Base-by-base conservation (phyloP, 257 asterid species). In the Capsicum rhomboideum region DNA sequence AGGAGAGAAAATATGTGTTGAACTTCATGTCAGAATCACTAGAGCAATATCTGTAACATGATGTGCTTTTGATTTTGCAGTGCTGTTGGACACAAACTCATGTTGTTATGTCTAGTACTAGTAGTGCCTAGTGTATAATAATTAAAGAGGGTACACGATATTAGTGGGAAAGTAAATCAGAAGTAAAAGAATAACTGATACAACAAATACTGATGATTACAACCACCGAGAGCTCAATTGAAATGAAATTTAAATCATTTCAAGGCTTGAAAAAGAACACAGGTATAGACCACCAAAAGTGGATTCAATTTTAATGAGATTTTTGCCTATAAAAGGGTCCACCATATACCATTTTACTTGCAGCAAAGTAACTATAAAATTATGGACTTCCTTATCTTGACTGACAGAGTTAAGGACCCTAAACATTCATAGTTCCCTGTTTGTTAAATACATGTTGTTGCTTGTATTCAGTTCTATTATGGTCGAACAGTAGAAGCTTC, bases 401-500 rank as follows among this genome's bases (percentile, higher is more conserved):
- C 58, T n/a, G 78, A 8, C 79, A 71, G 78, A 31, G 7, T 69
- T 20, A 69, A 69, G 31, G 78, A 71, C 54, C 54, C 54, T 20
- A 20, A 40, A 6, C 54, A 40, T 40, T 40, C 44, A 71, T 40
- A 10, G 55, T n/a, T 20, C 55, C 29, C 29, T 42, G 6, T 69
- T 10, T 72, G 80, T 13, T 2, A 26, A 63, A 28, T 12, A 28
- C 20, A 64, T 64, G 40, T 7, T 44, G 81, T 46, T 26, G 23
- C 61, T 8, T 14, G 61, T 8, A 13, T 16, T 75, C 61, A 23
- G 2, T 26, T 83, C 50, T 82, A 83, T 83, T 82, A 88, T 40
- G 89, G 86, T 82, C 75, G 58, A 53, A 88, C 90, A 83, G 93
- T 78, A 44, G 93, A 81, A 31, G 93, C 83, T 49, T 75, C 81